Base-by-base conservation (phyloP, 140 eudicot species). In the Cichorium intybus region DNA sequence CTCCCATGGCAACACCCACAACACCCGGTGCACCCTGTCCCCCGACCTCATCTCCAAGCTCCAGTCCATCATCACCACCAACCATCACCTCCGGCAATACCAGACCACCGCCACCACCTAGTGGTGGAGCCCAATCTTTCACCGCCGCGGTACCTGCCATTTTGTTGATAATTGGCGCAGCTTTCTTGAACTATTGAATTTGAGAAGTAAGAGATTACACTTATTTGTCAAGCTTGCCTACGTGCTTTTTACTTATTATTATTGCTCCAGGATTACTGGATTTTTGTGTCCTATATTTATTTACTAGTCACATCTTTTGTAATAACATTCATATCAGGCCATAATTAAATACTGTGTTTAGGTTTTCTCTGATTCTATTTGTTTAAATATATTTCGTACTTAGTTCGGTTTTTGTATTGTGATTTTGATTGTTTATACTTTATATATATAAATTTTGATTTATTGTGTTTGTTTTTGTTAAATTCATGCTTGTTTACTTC, bases 121-220 rank as follows among this genome's bases (percentile, higher is more conserved):
- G 12, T 50, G 53, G 61, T 12, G 53, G 70, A 24, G 77, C 69
- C 28, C 22, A 43, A 5, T 61, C 70, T 0, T 28, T 61, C 24
- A 22, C 70, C n/a, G 18, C 34, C n/a, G 7, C 39, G 34, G 20
- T 23, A 37, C 70, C 64, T 16, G 49, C 31, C 18, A 55, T 56
- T 39, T 27, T 71, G 16, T 61, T 62, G 77, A 28, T 56, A 37
- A 35, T 71, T 16, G 70, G 52, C 56, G 51, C 62, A 37, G 77
- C 70, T 31, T 50, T 71, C 27, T 52, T 71, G 56, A 51, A 54
- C 10, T 45, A 45, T 41, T 31, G 7, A 31, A 31, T 31, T 31
- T 31, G n/a, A n/a, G n/a, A n/a, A n/a, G n/a, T n/a, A 46, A 5
- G 65, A 60, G 20, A 33, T 21, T 22, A 15, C 29, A 15, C 51